Evolutionary conservation across 163 green algal species (phyloP).

Genomic region (Coccomyxa subellipsoidea): DNA sequence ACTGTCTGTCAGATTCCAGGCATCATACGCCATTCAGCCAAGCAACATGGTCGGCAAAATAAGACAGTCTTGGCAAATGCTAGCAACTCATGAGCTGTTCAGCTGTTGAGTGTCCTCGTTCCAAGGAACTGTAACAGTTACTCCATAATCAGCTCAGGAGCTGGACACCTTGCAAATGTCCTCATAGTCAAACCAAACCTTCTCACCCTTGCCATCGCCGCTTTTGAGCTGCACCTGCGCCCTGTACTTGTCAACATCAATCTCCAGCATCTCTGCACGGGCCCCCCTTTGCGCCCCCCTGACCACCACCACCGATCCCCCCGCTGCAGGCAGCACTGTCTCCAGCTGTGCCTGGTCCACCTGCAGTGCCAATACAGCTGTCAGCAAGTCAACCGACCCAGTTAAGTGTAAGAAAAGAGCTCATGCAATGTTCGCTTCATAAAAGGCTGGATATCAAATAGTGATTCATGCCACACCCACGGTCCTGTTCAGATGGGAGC

Average conservation of each 20-base stretch:
- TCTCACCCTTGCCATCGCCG: constrained; percentile 44
- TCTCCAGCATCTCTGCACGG: constrained; percentile 46
- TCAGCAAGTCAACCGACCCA: background rate
- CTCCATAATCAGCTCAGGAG: background rate
- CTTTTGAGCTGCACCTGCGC: constrained; percentile 51
- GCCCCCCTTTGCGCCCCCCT: constrained; percentile 45
- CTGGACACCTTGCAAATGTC: constrained; percentile 73
- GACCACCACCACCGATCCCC: constrained; percentile 75
- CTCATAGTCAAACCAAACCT: constrained; percentile 85
- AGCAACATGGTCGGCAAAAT: no score
- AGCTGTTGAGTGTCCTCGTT: background rate
- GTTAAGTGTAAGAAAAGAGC: no score
- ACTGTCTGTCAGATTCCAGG: no score
- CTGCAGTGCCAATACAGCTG: constrained; percentile 42
- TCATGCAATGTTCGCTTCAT: no score
- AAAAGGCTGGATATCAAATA: no score
- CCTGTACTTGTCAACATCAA: constrained; percentile 72
- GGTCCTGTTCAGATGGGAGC: no score
- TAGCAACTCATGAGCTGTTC: no score
- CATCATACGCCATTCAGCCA: no score
- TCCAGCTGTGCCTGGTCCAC: constrained; percentile 86
- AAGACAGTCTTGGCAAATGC: no score
- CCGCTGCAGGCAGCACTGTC: constrained; percentile 67
- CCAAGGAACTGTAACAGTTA: background rate
- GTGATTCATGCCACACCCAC: no score